Base-by-base conservation (phyloP, 2,329 filamentous ascomycete genomes). In the Penicillium sp. region DNA sequence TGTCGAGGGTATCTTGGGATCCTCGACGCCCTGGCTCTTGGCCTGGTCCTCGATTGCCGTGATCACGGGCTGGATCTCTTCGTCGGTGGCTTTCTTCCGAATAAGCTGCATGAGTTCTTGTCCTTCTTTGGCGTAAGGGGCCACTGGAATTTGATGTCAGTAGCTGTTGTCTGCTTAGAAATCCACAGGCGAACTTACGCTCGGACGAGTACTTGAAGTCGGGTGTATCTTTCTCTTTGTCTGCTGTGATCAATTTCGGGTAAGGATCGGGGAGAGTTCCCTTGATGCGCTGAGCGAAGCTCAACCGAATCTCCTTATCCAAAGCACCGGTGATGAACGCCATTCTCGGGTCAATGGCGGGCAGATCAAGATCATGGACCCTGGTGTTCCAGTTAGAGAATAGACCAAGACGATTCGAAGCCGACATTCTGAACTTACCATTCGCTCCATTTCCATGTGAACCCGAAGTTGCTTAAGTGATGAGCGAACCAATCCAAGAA, bases 391-490 rank as follows among this genome's bases (percentile, higher is more conserved):
- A 5, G 44, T 69, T 41, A 64, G 62, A 36, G 42, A 33, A 14
- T 10, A 22, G 33, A n/a, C 33, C 8, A 18, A 35, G 12, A 28
- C 12, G 11, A 27, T 18, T 14, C 4, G 29, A 22, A 30, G 27
- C 12, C 25, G 33, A 14, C 3, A 14, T 16, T 30, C 28, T 12
- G 29, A 35, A 72, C 77, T 61, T 70, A 82, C 93, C 93, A 99
- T 73, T 99, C 93, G 13, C 87, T 86, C 93, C 93, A 99, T 72
- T 97, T 97, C 93, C 93, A 99, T 9, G 93, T 93, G 68, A 97
- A 99, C 45, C 95, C 93, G 67, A 99, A 99, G 74, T 99, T 99
- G 74, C 91, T 96, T 58, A 99, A 75, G 74, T 99, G 93, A 69
- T 99, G 93, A 14, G 92, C 82, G 66, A 99, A 99, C 93, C 93